Base-by-base conservation (phyloP, 2,329 filamentous ascomycete genomes). In the Tolypocladium album region DNA sequence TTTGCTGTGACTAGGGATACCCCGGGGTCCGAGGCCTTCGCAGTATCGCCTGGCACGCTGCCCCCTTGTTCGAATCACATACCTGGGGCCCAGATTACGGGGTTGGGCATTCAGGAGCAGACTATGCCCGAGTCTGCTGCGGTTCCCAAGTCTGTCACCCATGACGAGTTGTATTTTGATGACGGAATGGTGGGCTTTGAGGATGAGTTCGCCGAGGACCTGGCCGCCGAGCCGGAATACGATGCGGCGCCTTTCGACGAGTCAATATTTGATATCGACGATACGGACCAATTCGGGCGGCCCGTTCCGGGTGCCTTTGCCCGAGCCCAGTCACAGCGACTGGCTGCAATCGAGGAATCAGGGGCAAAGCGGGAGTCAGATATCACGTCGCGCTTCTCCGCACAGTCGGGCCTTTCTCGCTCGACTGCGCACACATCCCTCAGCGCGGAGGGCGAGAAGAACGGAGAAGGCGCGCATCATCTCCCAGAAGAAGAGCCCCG, bases 101-200 rank as follows among this genome's bases (percentile, higher is more conserved):
- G 76, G 9, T 67, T 80, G n/a, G 77, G 75, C 8, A 79, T 79
- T n/a, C 75, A 76, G 62, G 73, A 71, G 13, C 58, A 75, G 7
- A 68, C 64, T 36, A 58, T 67, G 27, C 59, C 67, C 6, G 61
- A 58, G 24, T 53, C 63, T 24, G 57, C 61, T 22, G 60, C 59
- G 22, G 56, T 61, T 12, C 56, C 62, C 2, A 60, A 59, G 31
- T 45, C 59, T n/a, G 36, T 59, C 3, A 64, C 60, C 3, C 79
- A 83, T 40, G 85, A 88, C 64, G 87, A 90, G 63, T 74, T 89
- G 38, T 90, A 89, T 69, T 90, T 87, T 67, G 85, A 88, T 63
- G 85, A 85, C 67, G 86, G 85, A 2, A 72, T 84, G 64, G 78
- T 81, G 17, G 79, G 60, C 72, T 83, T 67, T 59, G 74, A 77